These are phyloP conservation scores for Hepatocystis sp. DNA, from an alignment of 169 alveolate genomes.

Conservation along the genomic window DNA sequence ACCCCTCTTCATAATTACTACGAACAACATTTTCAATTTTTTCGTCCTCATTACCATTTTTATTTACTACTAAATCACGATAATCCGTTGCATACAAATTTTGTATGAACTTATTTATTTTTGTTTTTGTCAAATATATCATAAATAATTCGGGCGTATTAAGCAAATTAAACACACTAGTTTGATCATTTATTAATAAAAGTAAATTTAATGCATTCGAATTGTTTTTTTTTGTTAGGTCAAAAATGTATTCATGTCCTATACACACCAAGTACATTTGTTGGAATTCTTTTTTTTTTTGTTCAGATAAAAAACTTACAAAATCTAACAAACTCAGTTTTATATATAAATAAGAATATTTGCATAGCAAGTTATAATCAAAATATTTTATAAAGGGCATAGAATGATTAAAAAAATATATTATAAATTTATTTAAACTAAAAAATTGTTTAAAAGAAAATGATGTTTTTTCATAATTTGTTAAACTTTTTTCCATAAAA, in stretches of 20 bases:
- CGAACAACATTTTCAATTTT: slow-evolving; percentile 16
- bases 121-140: slow-evolving; percentile 29
- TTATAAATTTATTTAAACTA: slow-evolving; percentile 44
- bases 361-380: slow-evolving; percentile 27
- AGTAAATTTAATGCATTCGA: slow-evolving; percentile 7
- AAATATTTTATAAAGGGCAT: slow-evolving; percentile 35
- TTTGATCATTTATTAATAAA: neutral
- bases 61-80: no score
- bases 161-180: neutral
- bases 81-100: no score
- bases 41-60: no score
- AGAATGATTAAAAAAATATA: slow-evolving; percentile 66
- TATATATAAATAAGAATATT: slow-evolving; percentile 35
- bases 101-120: slow-evolving; percentile 35
- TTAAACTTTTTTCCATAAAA: slow-evolving; percentile 57
- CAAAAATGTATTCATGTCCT: slow-evolving; percentile 48
- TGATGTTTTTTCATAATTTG: slow-evolving; percentile 34
- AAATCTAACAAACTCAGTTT: slow-evolving; percentile 34
- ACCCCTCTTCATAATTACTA: neutral
- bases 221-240: slow-evolving; percentile 41
- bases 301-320: slow-evolving; percentile 7
- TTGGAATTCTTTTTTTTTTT: slow-evolving; percentile 19
- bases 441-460: slow-evolving; percentile 41
- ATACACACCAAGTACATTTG: slow-evolving; percentile 28
- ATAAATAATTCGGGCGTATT: slow-evolving; percentile 12